Evolutionary conservation across 345 rosid species (phyloP).

Genomic region (Melastoma malabathricum): DNA sequence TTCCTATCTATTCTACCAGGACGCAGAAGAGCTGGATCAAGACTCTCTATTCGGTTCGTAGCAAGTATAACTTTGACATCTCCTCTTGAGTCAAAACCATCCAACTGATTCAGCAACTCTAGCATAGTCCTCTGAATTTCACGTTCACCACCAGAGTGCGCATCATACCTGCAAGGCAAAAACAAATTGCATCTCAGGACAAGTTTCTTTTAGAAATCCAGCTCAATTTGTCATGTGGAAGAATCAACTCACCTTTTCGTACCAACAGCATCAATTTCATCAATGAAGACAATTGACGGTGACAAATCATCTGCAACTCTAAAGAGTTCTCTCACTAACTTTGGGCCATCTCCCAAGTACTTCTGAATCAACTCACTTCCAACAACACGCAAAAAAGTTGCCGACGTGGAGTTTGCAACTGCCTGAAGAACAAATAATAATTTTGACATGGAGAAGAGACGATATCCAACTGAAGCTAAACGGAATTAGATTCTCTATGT

Average conservation of each 20-base stretch:
- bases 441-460: too few species aligned
- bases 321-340: slow-evolving; percentile 88
- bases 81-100: slow-evolving; percentile 96
- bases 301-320: slow-evolving; percentile 94
- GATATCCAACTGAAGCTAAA: too few species aligned
- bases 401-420: slow-evolving; percentile 93
- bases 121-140: slow-evolving; percentile 99
- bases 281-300: slow-evolving; percentile 91
- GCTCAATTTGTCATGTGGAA: not conserved
- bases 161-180: slow-evolving; percentile 49
- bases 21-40: slow-evolving; percentile 94
- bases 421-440: slow-evolving; percentile 33
- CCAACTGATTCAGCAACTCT: slow-evolving; percentile 85
- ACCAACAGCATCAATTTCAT: slow-evolving; percentile 97
- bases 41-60: slow-evolving; percentile 85
- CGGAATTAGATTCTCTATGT: too few species aligned
- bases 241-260: slow-evolving; percentile 58
- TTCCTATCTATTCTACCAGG: slow-evolving; percentile 95
- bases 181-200: not conserved
- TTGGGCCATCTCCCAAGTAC: slow-evolving; percentile 95
- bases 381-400: slow-evolving; percentile 92
- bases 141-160: slow-evolving; percentile 95
- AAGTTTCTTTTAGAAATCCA: not conserved
- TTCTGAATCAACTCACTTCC: slow-evolving; percentile 97
- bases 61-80: slow-evolving; percentile 97